Evolutionary conservation across 129 eudicot genomes (phyloP).

Genomic region (Pittosporum tobira): DNA sequence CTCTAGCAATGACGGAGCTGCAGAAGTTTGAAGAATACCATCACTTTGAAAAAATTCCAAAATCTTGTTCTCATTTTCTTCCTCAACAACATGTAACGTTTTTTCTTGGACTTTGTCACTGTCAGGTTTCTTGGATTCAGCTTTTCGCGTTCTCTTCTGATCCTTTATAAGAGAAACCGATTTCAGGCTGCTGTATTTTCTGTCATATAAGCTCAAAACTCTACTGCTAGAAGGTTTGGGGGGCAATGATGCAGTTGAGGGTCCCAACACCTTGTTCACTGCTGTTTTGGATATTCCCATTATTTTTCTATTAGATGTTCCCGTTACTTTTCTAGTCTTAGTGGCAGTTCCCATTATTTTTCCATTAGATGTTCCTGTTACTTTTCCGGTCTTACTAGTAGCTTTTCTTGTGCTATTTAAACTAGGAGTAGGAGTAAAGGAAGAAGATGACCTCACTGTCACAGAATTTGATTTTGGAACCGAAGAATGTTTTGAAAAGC

Average conservation of each 20-base stretch:
- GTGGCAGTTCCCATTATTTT: no score
- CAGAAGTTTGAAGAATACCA: constrained; percentile 21
- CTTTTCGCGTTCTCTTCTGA: constrained; percentile 20
- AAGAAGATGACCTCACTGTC: constrained; percentile 24
- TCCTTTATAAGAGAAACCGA: constrained; percentile 25
- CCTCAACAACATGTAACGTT: constrained; percentile 38
- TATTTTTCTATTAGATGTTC: no score
- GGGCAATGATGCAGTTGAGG: constrained; percentile 21
- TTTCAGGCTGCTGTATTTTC: constrained; percentile 24
- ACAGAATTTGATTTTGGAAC: constrained; percentile 20
- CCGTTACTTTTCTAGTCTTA: constrained; percentile 19
- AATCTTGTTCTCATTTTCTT: constrained; percentile 18
- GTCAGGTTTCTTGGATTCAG: constrained; percentile 19
- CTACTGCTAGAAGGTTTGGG: constrained; percentile 21
- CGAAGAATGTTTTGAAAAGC: constrained; percentile 19
- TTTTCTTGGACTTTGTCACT: constrained; percentile 37
- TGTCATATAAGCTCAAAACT: constrained; percentile 17
- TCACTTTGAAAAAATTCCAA: constrained; percentile 17
- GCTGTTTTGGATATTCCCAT: constrained; percentile 29
- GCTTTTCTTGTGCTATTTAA: constrained; percentile 14
- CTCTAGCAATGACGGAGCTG: constrained; percentile 18
- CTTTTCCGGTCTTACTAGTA: constrained; percentile 18
- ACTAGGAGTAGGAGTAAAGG: constrained; percentile 19
- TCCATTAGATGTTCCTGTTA: constrained; percentile 5
- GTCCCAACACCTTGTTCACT: constrained; percentile 24